These are phyloP conservation scores for Aureobasidium sp. DNA, from an alignment of 2,329 filamentous ascomycete species.

Conservation along the genomic window DNA sequence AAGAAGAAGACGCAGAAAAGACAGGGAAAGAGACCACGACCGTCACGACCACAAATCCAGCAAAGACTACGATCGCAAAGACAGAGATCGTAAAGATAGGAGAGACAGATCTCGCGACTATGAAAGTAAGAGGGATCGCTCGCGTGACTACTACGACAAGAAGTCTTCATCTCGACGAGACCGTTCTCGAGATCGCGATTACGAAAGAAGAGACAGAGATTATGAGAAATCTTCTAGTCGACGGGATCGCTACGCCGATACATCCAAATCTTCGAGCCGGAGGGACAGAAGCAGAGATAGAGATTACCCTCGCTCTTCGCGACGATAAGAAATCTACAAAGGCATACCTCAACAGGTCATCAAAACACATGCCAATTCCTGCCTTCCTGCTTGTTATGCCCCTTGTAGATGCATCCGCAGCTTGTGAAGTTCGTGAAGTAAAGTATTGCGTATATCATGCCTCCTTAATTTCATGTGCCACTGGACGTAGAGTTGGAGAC, in stretches of 20 bases:
- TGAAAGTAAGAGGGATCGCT: neutral
- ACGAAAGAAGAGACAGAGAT: constrained; percentile 2
- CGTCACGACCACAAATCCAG: neutral
- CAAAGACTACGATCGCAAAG: neutral
- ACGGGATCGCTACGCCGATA: neutral
- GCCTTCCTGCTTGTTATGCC: too few relatives aligned
- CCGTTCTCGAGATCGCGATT: neutral
- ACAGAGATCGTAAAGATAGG: neutral
- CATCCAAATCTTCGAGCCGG: neutral
- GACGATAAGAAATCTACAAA: neutral
- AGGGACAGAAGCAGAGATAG: neutral
- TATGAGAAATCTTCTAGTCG: neutral
- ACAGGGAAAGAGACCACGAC: constrained; percentile 6
- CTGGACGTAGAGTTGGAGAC: too few relatives aligned
- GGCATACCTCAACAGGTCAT: too few relatives aligned
- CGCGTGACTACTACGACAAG: neutral
- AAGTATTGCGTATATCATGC: too few relatives aligned
- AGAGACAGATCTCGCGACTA: neutral
- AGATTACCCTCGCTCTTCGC: neutral
- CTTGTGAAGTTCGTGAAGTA: too few relatives aligned
- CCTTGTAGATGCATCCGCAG: too few relatives aligned
- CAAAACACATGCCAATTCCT: too few relatives aligned
- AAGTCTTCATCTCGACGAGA: neutral
- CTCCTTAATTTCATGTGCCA: too few relatives aligned
- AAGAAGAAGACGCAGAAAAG: neutral